phyloP scores from a whole-genome alignment of 331 rosid species.

The Malus hybrid region DNA sequence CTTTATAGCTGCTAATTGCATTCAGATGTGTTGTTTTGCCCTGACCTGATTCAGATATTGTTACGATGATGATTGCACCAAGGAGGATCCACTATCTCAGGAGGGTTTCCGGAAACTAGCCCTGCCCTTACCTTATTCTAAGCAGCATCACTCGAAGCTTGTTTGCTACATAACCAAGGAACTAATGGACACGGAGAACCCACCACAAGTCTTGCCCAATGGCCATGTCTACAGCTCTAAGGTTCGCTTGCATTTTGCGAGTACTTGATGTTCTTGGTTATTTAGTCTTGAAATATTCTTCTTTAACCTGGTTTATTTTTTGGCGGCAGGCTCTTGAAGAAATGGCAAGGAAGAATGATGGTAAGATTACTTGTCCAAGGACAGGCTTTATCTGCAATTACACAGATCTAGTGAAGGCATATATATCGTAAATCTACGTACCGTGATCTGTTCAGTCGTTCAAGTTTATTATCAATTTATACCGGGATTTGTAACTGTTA shows the following conservation, averaged over 20 bases:
- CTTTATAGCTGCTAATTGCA: background rate
- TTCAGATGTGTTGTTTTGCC: conserved; percentile 26
- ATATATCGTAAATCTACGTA: conserved; percentile 45
- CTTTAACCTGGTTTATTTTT: background rate
- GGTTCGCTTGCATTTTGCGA: conserved; percentile 28
- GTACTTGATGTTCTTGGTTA: background rate
- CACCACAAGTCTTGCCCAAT: conserved; percentile 89
- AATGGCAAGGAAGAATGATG: conserved; percentile 80
- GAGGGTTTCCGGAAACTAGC: conserved; percentile 83
- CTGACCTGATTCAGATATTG: conserved; percentile 78
- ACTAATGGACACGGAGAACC: conserved; percentile 96
- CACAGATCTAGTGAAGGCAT: conserved; percentile 76
- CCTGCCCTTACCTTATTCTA: conserved; percentile 74
- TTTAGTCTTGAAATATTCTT: background rate
- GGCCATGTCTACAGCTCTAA: conserved; percentile 91
- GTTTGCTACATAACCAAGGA: conserved; percentile 97
- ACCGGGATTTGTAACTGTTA: background rate
- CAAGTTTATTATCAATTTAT: background rate
- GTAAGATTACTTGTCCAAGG: conserved; percentile 81
- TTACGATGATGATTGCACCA: conserved; percentile 85
- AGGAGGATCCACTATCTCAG: conserved; percentile 94
- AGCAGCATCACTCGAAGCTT: conserved; percentile 95
- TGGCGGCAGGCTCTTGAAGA: conserved; percentile 87
- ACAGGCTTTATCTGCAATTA: conserved; percentile 51
- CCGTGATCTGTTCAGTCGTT: background rate